Conservation (phyloP, 2,329 filamentous ascomycete genomes). For the Curvularia sp. region DNA sequence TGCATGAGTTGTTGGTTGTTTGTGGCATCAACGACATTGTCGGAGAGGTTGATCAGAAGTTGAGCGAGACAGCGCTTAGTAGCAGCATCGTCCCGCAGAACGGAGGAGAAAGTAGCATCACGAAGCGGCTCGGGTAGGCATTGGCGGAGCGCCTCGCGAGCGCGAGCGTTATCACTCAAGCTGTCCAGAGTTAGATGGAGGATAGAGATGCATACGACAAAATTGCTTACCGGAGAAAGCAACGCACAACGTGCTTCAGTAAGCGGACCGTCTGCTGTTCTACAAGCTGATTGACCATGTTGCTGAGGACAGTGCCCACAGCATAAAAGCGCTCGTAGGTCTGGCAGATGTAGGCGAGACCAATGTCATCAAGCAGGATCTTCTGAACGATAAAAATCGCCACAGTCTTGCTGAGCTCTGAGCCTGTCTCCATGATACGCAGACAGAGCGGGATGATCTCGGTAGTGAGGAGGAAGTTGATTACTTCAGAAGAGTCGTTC, state of each 20-base stretch:
- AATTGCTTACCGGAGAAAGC: constrained; percentile 81
- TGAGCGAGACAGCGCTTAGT: constrained; percentile 98
- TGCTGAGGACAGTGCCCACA: constrained; percentile 94
- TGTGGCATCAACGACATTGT: constrained; percentile 72
- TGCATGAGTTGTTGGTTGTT: constrained; percentile 51
- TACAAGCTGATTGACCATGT: constrained; percentile 97
- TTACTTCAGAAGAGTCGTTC: constrained; percentile 97
- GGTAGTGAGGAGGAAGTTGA: constrained; percentile 97
- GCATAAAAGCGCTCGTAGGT: constrained; percentile 99
- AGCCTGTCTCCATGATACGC: constrained; percentile 98
- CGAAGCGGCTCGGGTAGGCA: constrained; percentile 98
- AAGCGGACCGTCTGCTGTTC: constrained; percentile 96
- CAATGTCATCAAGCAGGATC: constrained; percentile 95
- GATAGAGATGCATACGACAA: not conserved
- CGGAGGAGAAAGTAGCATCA: constrained; percentile 95
- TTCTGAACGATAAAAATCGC: constrained; percentile 99
- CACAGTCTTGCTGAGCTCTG: constrained; percentile 97
- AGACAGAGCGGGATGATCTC: constrained; percentile 98
- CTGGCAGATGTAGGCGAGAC: constrained; percentile 96
- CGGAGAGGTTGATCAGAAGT: constrained; percentile 92
- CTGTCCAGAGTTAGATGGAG: constrained; percentile 57
- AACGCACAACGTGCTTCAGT: constrained; percentile 96
- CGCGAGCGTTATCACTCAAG: constrained; percentile 93
- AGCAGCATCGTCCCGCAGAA: constrained; percentile 93
- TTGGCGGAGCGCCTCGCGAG: constrained; percentile 91